A percentile compares a stretch with the other conserved stretches of the same genome.
Conservation (phyloP, 2,329 filamentous ascomycete genomes). For the Emergomyces orientalis region DNA sequence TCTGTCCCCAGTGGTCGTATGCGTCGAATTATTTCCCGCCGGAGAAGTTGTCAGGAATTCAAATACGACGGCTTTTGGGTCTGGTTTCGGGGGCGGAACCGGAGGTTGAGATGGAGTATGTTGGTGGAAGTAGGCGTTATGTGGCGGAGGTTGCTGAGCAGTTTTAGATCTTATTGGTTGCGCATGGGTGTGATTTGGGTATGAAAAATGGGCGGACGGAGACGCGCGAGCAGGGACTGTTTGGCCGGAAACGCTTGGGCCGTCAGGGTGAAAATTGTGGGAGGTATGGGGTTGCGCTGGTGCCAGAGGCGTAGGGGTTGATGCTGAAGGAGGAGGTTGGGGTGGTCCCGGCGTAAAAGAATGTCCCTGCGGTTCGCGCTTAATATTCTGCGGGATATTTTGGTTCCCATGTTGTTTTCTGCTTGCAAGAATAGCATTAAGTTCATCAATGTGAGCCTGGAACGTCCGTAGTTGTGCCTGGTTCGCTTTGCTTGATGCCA, state of each 20-base stretch:
- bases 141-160: conserved; percentile 26
- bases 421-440: conserved; percentile 42
- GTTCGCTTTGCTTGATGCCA: conserved; percentile 41
- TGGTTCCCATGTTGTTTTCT: conserved; percentile 33
- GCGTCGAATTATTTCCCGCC: conserved; percentile 31
- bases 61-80: conserved; percentile 40
- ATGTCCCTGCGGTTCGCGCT: conserved; percentile 13
- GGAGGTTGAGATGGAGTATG: conserved; percentile 21
- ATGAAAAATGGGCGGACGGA: conserved; percentile 22
- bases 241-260: not conserved
- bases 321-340: conserved; percentile 2
- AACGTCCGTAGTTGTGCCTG: conserved; percentile 42
- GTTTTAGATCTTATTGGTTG: conserved; percentile 31
- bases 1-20: conserved; percentile 38
- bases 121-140: conserved; percentile 23
- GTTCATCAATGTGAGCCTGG: conserved; percentile 43
- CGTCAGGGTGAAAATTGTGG: conserved; percentile 10
- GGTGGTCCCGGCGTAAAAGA: conserved; percentile 2
- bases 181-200: conserved; percentile 24
- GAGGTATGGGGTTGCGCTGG: conserved; percentile 13
- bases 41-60: conserved; percentile 38
- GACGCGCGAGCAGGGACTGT: conserved; percentile 13
- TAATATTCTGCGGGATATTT: conserved; percentile 13
- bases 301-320: conserved; percentile 10
- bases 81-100: conserved; percentile 26